Base-by-base conservation (phyloP, 805 yeast genomes). In the Debaryomyces castellii region DNA sequence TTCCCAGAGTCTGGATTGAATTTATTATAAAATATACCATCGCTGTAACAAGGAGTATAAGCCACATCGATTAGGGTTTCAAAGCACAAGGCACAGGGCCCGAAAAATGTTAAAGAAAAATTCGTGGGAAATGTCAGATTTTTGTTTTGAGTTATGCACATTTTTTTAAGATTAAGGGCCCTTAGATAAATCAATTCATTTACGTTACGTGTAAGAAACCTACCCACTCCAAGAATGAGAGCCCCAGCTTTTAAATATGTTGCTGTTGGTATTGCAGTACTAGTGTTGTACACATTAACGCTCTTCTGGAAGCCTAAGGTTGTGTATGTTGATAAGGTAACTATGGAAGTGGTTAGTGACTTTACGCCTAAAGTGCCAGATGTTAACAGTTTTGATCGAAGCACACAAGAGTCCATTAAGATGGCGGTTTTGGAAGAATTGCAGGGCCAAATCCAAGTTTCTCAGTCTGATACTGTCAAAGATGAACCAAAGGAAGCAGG, bases 321-420 rank as follows among this genome's bases (percentile, higher is more conserved):
- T 11, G 52, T 55, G 3, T 55, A 55, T 35, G 45, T 55, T 7
- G 60, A 55, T 30, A 23, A 48, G 9, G 27, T 22, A 5, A 51
- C 59, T 5, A 55, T 53, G 36, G 45, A 53, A 21, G 44, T 55
- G 10, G 27, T 49, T 11, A n/a, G 39, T 2, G 34, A 39, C 47
- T 34, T 45, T 28, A 35, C 24, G 12, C 38, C 38, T 18, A 35
- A 20, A 35, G n/a, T 20, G 10, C 16, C 14, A 35, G 9, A 35
- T 5, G 24, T 4, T 20, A 9, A 35, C 5, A 20, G 4, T 18
- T 9, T 9, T 3, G 38, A 12, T 12, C 14, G 6, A 17, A 8
- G 3, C 7, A 17, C 2, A 14, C 34, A 30, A 10, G 38, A 35
- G 11, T 18, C 43, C 20, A 39, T 28, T 5, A 40, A 39, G 16